Evolutionary conservation across 345 rosid species (phyloP).

Genomic region (Kandelia obovata): DNA sequence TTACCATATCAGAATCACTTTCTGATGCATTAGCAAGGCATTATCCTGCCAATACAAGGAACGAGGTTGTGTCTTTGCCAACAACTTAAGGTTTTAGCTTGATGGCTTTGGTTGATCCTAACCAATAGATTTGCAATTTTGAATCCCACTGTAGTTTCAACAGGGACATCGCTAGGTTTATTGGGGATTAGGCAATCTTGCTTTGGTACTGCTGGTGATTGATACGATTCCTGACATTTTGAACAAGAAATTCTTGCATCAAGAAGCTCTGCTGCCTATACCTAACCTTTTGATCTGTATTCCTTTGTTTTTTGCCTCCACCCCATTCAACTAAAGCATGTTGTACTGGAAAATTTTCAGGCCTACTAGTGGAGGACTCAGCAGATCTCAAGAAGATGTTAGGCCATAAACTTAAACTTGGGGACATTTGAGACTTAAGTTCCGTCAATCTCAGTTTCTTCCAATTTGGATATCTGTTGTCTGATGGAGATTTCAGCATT

Average conservation of each 20-base stretch:
- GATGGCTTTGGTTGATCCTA: too few relatives aligned
- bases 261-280: neutral
- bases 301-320: neutral
- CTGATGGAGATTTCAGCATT: too few relatives aligned
- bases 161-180: too few relatives aligned
- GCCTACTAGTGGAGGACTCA: constrained; percentile 34
- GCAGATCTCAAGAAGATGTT: constrained; percentile 16
- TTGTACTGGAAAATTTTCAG: constrained; percentile 17
- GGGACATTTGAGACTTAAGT: neutral
- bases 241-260: too few relatives aligned
- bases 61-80: too few relatives aligned
- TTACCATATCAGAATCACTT: too few relatives aligned
- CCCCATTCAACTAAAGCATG: neutral
- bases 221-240: too few relatives aligned
- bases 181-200: too few relatives aligned
- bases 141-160: too few relatives aligned
- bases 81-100: too few relatives aligned
- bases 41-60: neutral
- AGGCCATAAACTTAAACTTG: constrained; percentile 8
- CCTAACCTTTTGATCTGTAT: neutral
- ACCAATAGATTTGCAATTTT: too few relatives aligned
- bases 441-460: constrained; percentile 3
- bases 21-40: neutral
- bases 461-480: constrained; percentile 43
- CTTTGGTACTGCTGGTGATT: too few relatives aligned